A percentile compares a stretch with the other conserved stretches of the same genome.
phyloP scores from a whole-genome alignment of 2,329 filamentous ascomycete species.

The Aspergillus pseudoglaucus region DNA sequence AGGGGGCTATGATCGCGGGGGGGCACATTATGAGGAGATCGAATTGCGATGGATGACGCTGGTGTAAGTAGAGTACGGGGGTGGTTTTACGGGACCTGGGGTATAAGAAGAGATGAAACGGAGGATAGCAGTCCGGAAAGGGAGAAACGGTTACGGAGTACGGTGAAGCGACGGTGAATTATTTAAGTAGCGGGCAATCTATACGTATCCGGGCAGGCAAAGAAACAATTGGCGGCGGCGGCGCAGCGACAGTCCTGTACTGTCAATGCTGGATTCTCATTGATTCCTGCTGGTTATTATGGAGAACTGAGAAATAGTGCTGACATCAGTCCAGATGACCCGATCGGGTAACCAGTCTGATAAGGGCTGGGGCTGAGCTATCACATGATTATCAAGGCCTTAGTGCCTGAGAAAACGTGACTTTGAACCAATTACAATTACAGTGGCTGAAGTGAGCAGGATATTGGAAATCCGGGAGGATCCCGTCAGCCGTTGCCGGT shows the following conservation, averaged over 20 bases:
- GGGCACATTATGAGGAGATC: constrained; percentile 62
- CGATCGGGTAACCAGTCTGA: constrained; percentile 12
- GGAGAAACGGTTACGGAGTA: too few relatives aligned
- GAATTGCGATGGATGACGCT: not conserved
- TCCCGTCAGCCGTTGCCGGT: not conserved
- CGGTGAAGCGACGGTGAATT: too few relatives aligned
- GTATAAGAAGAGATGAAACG: not conserved
- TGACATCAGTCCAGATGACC: constrained; percentile 19
- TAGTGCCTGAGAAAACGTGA: too few relatives aligned
- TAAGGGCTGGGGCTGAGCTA: constrained; percentile 18
- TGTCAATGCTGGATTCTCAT: too few relatives aligned
- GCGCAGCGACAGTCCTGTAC: too few relatives aligned
- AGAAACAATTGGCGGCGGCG: too few relatives aligned
- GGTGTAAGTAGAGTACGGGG: not conserved
- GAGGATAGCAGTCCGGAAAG: too few relatives aligned
- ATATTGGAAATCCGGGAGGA: not conserved
- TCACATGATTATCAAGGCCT: constrained; percentile 2
- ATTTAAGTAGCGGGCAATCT: too few relatives aligned
- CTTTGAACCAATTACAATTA: too few relatives aligned
- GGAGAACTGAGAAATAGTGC: not conserved
- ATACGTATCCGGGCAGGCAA: too few relatives aligned
- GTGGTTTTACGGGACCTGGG: constrained; percentile 1
- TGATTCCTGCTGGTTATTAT: not conserved
- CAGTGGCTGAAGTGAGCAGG: too few relatives aligned
- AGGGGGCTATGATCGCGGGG: constrained; percentile 89